Evolutionary conservation across 225 moss, liverwort and hornwort species (phyloP), one percentile per base, ranked within the genome.

Genomic region (Asterella californica): DNA sequence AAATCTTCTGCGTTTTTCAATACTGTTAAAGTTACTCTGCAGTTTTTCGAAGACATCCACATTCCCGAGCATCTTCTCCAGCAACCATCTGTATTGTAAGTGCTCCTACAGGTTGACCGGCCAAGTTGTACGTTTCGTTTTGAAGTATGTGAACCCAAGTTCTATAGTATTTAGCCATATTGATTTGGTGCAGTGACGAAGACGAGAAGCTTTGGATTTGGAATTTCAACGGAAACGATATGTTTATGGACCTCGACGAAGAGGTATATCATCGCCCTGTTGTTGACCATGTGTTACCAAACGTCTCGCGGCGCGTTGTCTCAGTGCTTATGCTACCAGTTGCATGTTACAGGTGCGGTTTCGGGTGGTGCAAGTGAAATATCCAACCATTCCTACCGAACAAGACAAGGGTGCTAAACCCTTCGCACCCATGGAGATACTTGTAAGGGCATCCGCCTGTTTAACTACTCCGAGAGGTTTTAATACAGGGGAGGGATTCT

Each of bases 171-270:
- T 54, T 33, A 54, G 53, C 2, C 25, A 6, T 38, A 70, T 21
- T 4, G 49, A 22, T 34, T 2, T 64, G n/a, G 36, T 83, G 68
- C 84, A 96, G 93, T 79, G 42, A 97, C 78, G 93, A 94, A 80
- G 86, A 82, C 49, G 96, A 94, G 82, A 90, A 91, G 80, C 83
- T 97, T 47, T 97, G 96, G 96, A 80, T 94, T 79, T 97, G 96
- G 96, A 94, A 97, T 78, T 97, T 94, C 79, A 90, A 90, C 81
- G 93, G 86, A 80, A 85, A 88, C 73, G 85, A 91, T 79, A 89
- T 92, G 88, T 93, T 90, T 60, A 94, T 94, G 94, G 97, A 97
- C 78, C 91, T 97, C 75, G 97, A 97, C 75, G 96, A 96, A 87
- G 96, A 96, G 86, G 96, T 96, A 81, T 76, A 85, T 53, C 24